Conservation (phyloP, 768 basidiomycete genomes). For the Mycena capillaripes region DNA sequence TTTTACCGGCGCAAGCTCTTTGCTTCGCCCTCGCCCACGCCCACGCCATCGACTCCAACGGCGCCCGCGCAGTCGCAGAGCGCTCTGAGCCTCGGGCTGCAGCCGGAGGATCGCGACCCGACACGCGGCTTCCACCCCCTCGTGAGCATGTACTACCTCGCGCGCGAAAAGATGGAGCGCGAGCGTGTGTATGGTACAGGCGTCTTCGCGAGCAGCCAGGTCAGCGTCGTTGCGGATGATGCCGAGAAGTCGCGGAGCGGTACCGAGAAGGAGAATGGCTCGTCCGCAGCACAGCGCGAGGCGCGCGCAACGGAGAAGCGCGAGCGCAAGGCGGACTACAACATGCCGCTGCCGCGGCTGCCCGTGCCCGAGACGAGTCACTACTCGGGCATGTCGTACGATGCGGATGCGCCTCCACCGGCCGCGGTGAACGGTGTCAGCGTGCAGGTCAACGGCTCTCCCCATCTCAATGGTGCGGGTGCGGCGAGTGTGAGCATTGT, state of each 20-base stretch:
- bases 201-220: conserved; percentile 62
- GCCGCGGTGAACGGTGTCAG: conserved; percentile 1
- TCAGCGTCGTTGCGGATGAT: conserved; percentile 67
- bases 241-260: not conserved
- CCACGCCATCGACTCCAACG: not conserved
- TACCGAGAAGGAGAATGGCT: conserved; percentile 21
- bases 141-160: conserved; percentile 96
- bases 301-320: conserved; percentile 55
- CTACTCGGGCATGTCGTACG: conserved; percentile 87
- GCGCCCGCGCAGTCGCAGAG: conserved; percentile 51
- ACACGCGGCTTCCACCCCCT: conserved; percentile 95
- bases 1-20: conserved; percentile 94
- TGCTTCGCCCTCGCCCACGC: conserved; percentile 54
- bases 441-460: conserved; percentile 26
- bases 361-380: conserved; percentile 59
- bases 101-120: conserved; percentile 67
- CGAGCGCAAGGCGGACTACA: conserved; percentile 70
- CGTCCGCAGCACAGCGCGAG: conserved; percentile 59
- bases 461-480: conserved; percentile 5
- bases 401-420: conserved; percentile 54
- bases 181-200: conserved; percentile 87
- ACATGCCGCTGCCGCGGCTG: conserved; percentile 69
- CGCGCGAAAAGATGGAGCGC: conserved; percentile 94
- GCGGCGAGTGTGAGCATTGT: conserved; percentile 4
- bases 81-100: conserved; percentile 53